Evolutionary conservation across 1,284 basidiomycete species (phyloP).

Genomic region (Moniliella sp.): DNA sequence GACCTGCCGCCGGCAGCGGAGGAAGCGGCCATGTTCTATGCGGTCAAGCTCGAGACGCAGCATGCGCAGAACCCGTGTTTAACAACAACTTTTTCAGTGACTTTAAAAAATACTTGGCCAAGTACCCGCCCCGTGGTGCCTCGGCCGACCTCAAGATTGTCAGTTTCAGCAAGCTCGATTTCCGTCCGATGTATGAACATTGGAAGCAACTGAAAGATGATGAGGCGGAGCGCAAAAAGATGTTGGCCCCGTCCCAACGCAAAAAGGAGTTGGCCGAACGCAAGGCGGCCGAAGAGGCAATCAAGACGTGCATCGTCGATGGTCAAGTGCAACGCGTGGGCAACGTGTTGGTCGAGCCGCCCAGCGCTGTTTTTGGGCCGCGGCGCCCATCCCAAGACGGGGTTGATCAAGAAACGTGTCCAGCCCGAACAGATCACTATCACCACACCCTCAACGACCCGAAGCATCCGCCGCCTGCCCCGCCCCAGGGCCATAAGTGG

Average conservation of each 20-base stretch:
- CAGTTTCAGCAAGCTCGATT: conserved; percentile 66
- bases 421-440: conserved; percentile 29
- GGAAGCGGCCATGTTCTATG: conserved; percentile 93
- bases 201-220: conserved; percentile 45
- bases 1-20: conserved; percentile 66
- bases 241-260: conserved; percentile 41
- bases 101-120: conserved; percentile 55
- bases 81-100: conserved; percentile 91
- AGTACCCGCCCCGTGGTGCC: conserved; percentile 46
- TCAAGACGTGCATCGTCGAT: conserved; percentile 65
- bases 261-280: conserved; percentile 52
- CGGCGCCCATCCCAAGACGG: conserved; percentile 93
- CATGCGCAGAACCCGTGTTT: conserved; percentile 75
- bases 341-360: conserved; percentile 94
- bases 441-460: conserved; percentile 21
- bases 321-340: conserved; percentile 92
- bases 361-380: conserved; percentile 83
- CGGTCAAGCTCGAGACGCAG: conserved; percentile 71
- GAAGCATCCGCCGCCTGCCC: conserved; percentile 18
- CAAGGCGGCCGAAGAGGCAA: conserved; percentile 68
- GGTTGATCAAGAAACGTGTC: conserved; percentile 50
- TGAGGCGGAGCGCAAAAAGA: conserved; percentile 80
- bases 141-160: conserved; percentile 44
- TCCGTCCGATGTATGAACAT: conserved; percentile 77
- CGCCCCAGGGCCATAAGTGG: conserved; percentile 27